Evolutionary conservation across 805 yeast species (phyloP).

Genomic region (Zygoascus biomembranicola): DNA sequence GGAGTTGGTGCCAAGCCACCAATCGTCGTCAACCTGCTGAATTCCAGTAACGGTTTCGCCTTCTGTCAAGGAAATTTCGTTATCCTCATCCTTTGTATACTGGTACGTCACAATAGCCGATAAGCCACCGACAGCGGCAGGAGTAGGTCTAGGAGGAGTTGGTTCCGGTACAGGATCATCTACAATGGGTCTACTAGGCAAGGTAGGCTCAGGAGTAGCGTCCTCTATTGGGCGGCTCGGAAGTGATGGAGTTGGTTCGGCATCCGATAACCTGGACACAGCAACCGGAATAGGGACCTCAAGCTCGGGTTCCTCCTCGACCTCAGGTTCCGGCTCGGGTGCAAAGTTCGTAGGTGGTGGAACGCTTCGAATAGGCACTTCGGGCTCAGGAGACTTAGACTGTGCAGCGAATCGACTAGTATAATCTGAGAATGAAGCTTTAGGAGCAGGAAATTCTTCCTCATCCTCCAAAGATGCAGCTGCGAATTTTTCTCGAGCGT

Average conservation of each 20-base stretch:
- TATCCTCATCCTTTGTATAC: slow-evolving; percentile 66
- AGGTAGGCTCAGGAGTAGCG: slow-evolving; percentile 19
- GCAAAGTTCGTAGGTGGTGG: slow-evolving; percentile 9
- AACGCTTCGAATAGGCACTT: neutral
- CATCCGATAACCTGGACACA: slow-evolving; percentile 36
- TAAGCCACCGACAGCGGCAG: slow-evolving; percentile 9
- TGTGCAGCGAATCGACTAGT: slow-evolving; percentile 20
- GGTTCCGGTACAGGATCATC: slow-evolving; percentile 3
- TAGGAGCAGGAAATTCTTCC: slow-evolving; percentile 10
- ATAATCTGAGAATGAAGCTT: slow-evolving; percentile 21
- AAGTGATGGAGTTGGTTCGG: slow-evolving; percentile 16
- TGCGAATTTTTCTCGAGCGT: slow-evolving; percentile 5
- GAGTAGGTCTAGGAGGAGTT: slow-evolving; percentile 1
- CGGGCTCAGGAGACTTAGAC: slow-evolving; percentile 4
- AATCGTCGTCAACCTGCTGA: slow-evolving; percentile 64
- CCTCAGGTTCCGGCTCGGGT: slow-evolving; percentile 17
- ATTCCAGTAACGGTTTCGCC: slow-evolving; percentile 62
- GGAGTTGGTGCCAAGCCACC: slow-evolving; percentile 82
- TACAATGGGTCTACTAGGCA: slow-evolving; percentile 8
- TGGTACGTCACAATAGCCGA: slow-evolving; percentile 79
- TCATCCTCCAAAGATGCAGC: slow-evolving; percentile 6
- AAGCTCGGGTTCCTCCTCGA: slow-evolving; percentile 15
- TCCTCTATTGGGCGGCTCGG: slow-evolving; percentile 7
- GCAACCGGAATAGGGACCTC: slow-evolving; percentile 7
- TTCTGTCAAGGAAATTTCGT: slow-evolving; percentile 59